phyloP scores from a whole-genome alignment of 495 filamentous ascomycete species.

The Neurospora sp. region DNA sequence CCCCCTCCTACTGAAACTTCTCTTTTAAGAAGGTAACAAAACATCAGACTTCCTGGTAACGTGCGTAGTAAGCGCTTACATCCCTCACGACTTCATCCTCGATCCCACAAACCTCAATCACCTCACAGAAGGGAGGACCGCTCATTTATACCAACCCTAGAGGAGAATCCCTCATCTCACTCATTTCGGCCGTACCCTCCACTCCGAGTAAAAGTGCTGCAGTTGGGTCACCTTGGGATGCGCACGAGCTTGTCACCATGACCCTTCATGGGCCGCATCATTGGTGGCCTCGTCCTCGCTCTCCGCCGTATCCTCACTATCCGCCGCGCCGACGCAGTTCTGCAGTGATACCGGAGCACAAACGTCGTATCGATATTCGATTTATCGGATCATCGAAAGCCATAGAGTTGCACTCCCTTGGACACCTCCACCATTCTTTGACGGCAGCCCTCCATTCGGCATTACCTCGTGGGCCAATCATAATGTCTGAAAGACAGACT shows the following conservation, averaged over 20 bases:
- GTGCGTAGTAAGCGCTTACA: background rate
- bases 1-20: background rate
- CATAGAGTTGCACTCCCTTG: background rate
- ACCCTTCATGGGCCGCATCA: background rate
- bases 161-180: background rate
- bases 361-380: background rate
- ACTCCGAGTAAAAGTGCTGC: background rate
- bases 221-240: background rate
- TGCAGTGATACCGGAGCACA: background rate
- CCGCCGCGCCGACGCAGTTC: background rate
- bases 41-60: background rate
- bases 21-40: background rate
- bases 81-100: background rate
- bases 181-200: background rate
- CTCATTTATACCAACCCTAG: background rate
- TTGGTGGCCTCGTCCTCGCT: slow-evolving; percentile 14
- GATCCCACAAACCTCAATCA: background rate
- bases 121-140: background rate
- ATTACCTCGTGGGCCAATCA: background rate
- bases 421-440: background rate
- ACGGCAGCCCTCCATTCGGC: background rate
- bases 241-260: background rate
- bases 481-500: background rate
- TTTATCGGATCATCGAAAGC: background rate
- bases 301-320: background rate